phyloP scores from a whole-genome alignment of 805 yeast species.

The Diddensiella santjacobensis region DNA sequence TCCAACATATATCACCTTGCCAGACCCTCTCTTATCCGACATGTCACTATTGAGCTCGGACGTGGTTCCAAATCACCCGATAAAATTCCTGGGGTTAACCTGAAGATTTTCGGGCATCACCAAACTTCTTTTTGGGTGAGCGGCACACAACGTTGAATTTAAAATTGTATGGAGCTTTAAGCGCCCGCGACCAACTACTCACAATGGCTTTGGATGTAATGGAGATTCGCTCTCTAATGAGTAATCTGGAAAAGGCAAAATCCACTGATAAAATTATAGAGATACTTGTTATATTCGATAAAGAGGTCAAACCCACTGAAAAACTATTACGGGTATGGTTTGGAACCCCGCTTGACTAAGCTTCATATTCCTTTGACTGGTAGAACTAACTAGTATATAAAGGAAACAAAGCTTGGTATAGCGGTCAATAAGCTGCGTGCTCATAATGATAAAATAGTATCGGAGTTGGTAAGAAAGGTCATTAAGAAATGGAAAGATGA shows the following conservation, averaged over 20 bases:
- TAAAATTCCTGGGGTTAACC: too few relatives aligned
- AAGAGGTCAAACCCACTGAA: slow-evolving; percentile 79
- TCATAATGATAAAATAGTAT: slow-evolving; percentile 56
- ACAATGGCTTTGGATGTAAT: slow-evolving; percentile 33
- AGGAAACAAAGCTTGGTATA: slow-evolving; percentile 94
- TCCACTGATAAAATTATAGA: slow-evolving; percentile 63
- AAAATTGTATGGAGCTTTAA: too few relatives aligned
- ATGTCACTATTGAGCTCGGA: too few relatives aligned
- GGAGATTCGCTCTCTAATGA: slow-evolving; percentile 70
- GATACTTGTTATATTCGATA: slow-evolving; percentile 60
- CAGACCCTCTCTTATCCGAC: slow-evolving; percentile 4
- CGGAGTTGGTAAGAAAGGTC: slow-evolving; percentile 71
- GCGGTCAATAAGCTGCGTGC: slow-evolving; percentile 86
- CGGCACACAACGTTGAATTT: too few relatives aligned
- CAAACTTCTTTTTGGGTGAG: too few relatives aligned
- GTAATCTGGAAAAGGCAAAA: slow-evolving; percentile 68
- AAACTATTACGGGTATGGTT: slow-evolving; percentile 60
- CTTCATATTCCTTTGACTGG: neutral
- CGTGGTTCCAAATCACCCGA: too few relatives aligned
- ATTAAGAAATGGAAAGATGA: slow-evolving; percentile 88
- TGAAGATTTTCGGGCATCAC: too few relatives aligned
- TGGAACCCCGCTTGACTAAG: too few relatives aligned
- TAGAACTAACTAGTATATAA: too few relatives aligned
- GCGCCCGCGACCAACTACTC: too few relatives aligned
- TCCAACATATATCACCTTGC: slow-evolving; percentile 64